Base-by-base conservation (phyloP, 768 basidiomycete genomes). In the Leccinum pellstonianum region DNA sequence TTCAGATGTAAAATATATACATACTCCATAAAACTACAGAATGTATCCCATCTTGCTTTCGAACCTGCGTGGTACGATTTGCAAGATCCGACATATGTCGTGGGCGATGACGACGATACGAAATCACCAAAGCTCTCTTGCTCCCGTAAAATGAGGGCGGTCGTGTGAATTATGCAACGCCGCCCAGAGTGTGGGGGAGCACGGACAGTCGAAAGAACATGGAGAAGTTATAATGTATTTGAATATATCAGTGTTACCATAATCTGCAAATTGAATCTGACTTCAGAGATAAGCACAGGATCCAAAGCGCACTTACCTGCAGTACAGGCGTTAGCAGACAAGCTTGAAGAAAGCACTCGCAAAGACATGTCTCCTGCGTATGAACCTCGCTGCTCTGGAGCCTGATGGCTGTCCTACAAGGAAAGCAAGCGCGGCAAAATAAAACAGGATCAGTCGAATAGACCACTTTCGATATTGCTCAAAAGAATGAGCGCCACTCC, bases 131-230 rank as follows among this genome's bases (percentile, higher is more conserved):
- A 25, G 5, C 73, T 61, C 64, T 93, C 70, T 95, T 77, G 93
- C 93, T 95, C 88, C 82, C 86, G 74, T 93, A 91, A 95, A 96
- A 96, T 95, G 89, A 94, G 92, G 85, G 87, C 86, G 83, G 78
- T 78, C 90, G 89, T 86, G 87, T 93, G 73, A 75, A 72, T 70
- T 66, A 60, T 73, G 61, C 65, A 67, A 86, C 88, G 88, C 83
- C 84, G 86, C 83, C 88, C 94, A 95, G 94, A 95, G 94, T 96
- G 94, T 95, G 83, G 83, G 83, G 83, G 92, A 96, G 93, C 94
- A 56, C 27, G 3, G 37, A 29, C 15, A 23, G 5, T 15, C 19
- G 23, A 65, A 57, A 29, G 57, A 21, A 25, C 4, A 55, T 5
- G 49, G 14, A 54, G 8, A 52, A 14, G 19, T 43, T 3, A 53